Evolutionary conservation across 2,329 filamentous ascomycete species (phyloP), one percentile per base, ranked within the genome.

Genomic region (Fusarium incarnatum): DNA sequence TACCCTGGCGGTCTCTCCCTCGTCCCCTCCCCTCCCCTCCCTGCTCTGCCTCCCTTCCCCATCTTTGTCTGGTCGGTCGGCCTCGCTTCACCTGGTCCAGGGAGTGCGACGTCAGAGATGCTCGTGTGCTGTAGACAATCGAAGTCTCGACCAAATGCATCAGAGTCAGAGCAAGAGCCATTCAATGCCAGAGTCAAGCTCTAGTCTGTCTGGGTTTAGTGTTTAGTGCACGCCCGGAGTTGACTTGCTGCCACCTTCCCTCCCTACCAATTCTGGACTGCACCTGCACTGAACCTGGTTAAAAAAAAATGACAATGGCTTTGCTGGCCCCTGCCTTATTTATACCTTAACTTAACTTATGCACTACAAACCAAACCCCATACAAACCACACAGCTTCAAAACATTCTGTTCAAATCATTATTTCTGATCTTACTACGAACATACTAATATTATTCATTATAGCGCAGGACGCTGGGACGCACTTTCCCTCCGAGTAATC

Each of bases 91-190:
- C 28, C 40, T 12, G 48, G 72, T 47, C 61, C 60, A 69, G 64
- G 68, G 70, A 70, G 72, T 74, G 70, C 77, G 76, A 78, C 77
- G 77, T 79, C 77, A 79, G 75, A 78, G 75, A 66, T 59, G 76
- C 75, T 79, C 71, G 75, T 76, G 78, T 80, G 79, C 32, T 52
- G 25, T 52, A 20, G 44, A 52, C 49, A 52, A 30, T 30, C 12
- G 28, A 52, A 52, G 32, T 80, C 77, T 79, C 77, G 77, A 73
- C 76, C 74, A 72, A 65, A 73, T 76, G 76, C 78, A 72, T 74
- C 75, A 77, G 68, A 64, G 34, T 61, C 37, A 45, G 34, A 37
- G 60, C 59, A 53, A 61, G 56, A 40, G 25, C 12, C 22, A 56
- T 37, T 41, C 76, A 37, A 37, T 37, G 34, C n/a, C 34, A 37